Evolutionary conservation across 805 yeast species (phyloP).

Genomic region (Barnettozyma sp.): DNA sequence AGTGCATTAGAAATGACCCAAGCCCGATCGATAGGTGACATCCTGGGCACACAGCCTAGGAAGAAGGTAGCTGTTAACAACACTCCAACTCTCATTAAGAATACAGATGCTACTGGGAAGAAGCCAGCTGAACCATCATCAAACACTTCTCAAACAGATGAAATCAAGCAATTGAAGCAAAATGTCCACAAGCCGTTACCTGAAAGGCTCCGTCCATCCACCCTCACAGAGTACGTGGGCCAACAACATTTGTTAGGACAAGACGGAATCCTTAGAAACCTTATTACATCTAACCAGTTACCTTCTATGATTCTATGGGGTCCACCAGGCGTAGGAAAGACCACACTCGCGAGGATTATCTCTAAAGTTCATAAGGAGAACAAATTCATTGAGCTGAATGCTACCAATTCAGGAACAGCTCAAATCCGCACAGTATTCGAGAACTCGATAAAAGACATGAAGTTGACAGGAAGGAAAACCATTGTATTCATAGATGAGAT

Average conservation of each 20-base stretch:
- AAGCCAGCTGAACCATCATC: conserved; percentile 1
- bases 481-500: conserved; percentile 88
- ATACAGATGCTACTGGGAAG: not conserved
- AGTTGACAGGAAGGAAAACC: conserved; percentile 44
- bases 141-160: conserved; percentile 11
- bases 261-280: conserved; percentile 58
- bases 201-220: conserved; percentile 74
- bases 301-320: conserved; percentile 94
- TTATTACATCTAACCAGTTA: conserved; percentile 50
- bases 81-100: too few relatives aligned
- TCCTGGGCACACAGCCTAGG: conserved; percentile 5
- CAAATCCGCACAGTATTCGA: conserved; percentile 62
- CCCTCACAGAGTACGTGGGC: conserved; percentile 69
- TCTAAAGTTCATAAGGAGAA: conserved; percentile 33
- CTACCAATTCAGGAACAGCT: conserved; percentile 61
- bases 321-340: conserved; percentile 90
- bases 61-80: not conserved
- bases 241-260: conserved; percentile 70
- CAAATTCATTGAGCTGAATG: conserved; percentile 74
- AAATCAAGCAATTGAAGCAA: conserved; percentile 14
- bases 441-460: conserved; percentile 29
- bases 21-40: conserved; percentile 8
- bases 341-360: conserved; percentile 66
- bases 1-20: conserved; percentile 7
- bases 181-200: conserved; percentile 44